phyloP scores from a whole-genome alignment of 2,329 filamentous ascomycete genomes.

The Blumeria hordei region DNA sequence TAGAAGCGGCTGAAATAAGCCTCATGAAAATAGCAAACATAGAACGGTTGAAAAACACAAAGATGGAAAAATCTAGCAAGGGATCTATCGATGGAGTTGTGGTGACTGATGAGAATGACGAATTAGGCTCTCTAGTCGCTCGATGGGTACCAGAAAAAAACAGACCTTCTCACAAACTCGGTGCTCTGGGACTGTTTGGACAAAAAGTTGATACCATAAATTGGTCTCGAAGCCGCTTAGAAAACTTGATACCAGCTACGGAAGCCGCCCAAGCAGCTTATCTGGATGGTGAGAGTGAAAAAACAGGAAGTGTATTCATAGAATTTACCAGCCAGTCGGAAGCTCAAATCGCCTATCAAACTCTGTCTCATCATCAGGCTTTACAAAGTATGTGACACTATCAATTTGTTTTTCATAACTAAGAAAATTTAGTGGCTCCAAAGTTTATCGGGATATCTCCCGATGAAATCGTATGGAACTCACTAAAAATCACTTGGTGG shows the following conservation, averaged over 20 bases:
- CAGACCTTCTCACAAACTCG: conserved; percentile 52
- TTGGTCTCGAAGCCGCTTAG: conserved; percentile 60
- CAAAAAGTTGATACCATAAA: conserved; percentile 89
- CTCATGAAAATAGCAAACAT: conserved; percentile 60
- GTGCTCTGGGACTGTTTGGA: conserved; percentile 44
- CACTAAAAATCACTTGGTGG: conserved; percentile 69
- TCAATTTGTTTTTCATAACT: background rate
- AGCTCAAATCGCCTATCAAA: conserved; percentile 71
- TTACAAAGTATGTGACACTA: conserved; percentile 26
- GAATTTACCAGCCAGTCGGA: conserved; percentile 67
- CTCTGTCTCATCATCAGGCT: conserved; percentile 64
- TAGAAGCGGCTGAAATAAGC: conserved; percentile 72
- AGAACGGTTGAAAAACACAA: conserved; percentile 40
- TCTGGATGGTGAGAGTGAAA: conserved; percentile 35
- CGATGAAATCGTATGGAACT: conserved; percentile 66
- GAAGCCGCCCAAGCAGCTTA: conserved; percentile 44
- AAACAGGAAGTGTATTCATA: conserved; percentile 50
- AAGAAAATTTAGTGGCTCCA: conserved; percentile 32
- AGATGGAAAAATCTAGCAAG: conserved; percentile 24
- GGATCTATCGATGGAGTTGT: conserved; percentile 18
- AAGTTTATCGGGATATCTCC: conserved; percentile 67
- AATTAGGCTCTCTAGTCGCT: conserved; percentile 46
- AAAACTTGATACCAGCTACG: conserved; percentile 48
- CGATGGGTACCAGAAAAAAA: conserved; percentile 52
- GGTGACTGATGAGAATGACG: conserved; percentile 30